A percentile compares a stretch with the other conserved stretches of the same genome.
phyloP scores from a whole-genome alignment of 176 grass and related monocot species.

The Elymus sibiricus region DNA sequence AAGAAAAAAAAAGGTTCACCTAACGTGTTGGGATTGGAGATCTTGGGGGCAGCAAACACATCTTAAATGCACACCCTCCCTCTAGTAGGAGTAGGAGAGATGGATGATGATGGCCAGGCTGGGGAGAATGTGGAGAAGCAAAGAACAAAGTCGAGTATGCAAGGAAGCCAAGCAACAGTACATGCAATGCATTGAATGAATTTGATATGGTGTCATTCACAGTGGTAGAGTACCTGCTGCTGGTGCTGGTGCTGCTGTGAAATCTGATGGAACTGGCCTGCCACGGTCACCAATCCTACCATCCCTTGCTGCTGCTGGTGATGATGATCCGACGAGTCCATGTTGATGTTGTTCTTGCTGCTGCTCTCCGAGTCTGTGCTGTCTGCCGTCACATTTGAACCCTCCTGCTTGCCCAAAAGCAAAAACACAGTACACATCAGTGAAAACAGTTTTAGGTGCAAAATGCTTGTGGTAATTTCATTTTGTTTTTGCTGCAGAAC shows the following conservation, averaged over 20 bases:
- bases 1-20: slow-evolving; percentile 8
- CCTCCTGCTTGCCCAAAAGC: slow-evolving; percentile 14
- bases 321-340: slow-evolving; percentile 28
- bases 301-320: slow-evolving; percentile 18
- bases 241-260: slow-evolving; percentile 25
- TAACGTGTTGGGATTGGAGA: slow-evolving; percentile 41
- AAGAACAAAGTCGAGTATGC: not conserved
- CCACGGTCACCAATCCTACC: slow-evolving; percentile 1
- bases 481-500: too few species aligned
- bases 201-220: not conserved
- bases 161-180: not conserved
- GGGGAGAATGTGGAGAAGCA: slow-evolving; percentile 3
- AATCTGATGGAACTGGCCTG: slow-evolving; percentile 29
- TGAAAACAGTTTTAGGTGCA: not conserved
- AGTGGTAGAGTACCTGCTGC: slow-evolving; percentile 26
- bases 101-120: not conserved
- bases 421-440: not conserved
- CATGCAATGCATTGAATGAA: not conserved
- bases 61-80: slow-evolving; percentile 30
- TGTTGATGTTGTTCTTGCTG: slow-evolving; percentile 47
- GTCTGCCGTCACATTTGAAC: slow-evolving; percentile 40
- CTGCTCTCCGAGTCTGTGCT: slow-evolving; percentile 51
- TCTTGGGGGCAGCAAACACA: slow-evolving; percentile 41
- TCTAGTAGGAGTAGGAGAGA: not conserved
- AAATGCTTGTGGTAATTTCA: not conserved